Evolutionary conservation across 352 stramenopile species (phyloP).

Genomic region (Phytophthora ramorum): DNA sequence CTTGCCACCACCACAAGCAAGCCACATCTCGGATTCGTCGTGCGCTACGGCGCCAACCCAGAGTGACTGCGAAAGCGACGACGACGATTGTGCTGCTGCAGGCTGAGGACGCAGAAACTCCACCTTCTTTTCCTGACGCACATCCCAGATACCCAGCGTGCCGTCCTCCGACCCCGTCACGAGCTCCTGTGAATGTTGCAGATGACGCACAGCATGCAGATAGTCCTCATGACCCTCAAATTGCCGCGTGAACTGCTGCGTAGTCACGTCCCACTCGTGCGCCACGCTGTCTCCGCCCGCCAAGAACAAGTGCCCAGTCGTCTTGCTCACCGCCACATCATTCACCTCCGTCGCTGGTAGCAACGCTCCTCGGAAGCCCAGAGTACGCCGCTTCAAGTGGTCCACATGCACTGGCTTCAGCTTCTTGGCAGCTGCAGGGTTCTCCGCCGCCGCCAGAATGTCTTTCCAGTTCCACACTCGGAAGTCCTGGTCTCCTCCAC

Average conservation of each 20-base stretch:
- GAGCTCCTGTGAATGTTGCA: conserved; percentile 76
- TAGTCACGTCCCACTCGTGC: conserved; percentile 66
- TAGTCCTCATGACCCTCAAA: conserved; percentile 70
- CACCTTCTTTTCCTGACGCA: conserved; percentile 53
- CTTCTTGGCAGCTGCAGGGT: conserved; percentile 22
- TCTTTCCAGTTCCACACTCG: conserved; percentile 80
- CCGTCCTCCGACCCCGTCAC: conserved; percentile 78
- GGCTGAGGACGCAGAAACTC: conserved; percentile 63
- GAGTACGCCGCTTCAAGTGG: conserved; percentile 57
- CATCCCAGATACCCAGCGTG: conserved; percentile 78
- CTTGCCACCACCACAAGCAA: conserved; percentile 65
- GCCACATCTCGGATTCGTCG: conserved; percentile 78
- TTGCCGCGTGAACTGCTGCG: conserved; percentile 59
- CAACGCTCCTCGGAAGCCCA: conserved; percentile 68
- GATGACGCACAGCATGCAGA: conserved; percentile 66
- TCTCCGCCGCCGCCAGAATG: conserved; percentile 51
- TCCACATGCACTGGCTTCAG: conserved; percentile 55
- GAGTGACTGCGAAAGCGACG: conserved; percentile 15
- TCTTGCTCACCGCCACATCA: conserved; percentile 56
- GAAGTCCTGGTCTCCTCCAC: conserved; percentile 81
- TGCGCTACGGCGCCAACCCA: conserved; percentile 74
- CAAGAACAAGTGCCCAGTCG: conserved; percentile 51
- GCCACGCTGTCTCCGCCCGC: conserved; percentile 67
- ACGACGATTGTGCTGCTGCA: conserved; percentile 19
- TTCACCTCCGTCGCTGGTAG: conserved; percentile 75